phyloP scores from a whole-genome alignment of 1,284 basidiomycete genomes.

The Heimioporus retisporus region DNA sequence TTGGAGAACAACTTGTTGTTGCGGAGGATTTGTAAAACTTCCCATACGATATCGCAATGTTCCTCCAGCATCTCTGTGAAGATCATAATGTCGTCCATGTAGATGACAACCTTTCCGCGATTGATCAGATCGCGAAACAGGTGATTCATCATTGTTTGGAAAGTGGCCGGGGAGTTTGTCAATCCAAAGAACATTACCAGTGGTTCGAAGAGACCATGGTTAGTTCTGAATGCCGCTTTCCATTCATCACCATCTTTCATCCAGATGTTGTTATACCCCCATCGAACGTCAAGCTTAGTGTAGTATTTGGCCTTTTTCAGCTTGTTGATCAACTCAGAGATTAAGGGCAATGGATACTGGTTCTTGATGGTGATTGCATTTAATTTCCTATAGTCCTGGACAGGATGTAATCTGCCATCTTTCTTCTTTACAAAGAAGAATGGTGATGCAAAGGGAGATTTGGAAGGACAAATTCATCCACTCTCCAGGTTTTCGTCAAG shows the following conservation, averaged over 20 bases:
- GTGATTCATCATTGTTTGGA: too few species aligned
- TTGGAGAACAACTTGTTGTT: neutral
- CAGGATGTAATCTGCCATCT: neutral
- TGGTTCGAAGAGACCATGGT: constrained; percentile 39
- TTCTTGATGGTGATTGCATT: constrained; percentile 5
- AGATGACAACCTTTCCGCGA: too few species aligned
- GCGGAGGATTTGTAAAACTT: neutral
- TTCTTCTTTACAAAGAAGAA: constrained; percentile 15
- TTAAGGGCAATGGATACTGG: neutral
- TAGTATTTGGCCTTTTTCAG: neutral
- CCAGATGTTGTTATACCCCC: neutral
- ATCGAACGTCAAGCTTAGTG: neutral
- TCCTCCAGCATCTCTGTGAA: neutral
- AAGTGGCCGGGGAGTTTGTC: too few species aligned
- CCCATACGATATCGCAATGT: neutral
- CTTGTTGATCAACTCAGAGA: neutral
- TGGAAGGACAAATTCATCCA: neutral
- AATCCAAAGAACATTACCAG: constrained; percentile 21
- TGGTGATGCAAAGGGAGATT: neutral
- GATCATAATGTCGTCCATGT: too few species aligned
- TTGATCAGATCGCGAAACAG: too few species aligned
- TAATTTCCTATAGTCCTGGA: constrained; percentile 3
- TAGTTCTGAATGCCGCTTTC: constrained; percentile 15
- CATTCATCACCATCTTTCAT: constrained; percentile 15
- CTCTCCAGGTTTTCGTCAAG: constrained; percentile 1